Conservation (phyloP, 306 rosid genomes). For the Urtica urens region DNA sequence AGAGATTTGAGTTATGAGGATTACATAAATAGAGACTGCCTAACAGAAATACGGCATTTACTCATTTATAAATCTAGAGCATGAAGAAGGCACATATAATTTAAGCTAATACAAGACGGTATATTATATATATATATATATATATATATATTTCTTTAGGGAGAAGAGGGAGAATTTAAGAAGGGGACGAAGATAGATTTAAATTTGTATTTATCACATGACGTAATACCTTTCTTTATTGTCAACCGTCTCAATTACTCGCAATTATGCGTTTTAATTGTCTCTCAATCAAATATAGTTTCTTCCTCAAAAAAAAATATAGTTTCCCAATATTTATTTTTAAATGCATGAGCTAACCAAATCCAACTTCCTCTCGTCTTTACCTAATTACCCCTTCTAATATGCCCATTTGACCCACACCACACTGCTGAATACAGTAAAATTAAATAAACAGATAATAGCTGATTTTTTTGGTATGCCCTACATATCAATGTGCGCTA, state of each 20-base stretch:
- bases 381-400: conserved; percentile 26
- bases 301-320: conserved; percentile 41
- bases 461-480: background rate
- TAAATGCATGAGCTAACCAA: conserved; percentile 58
- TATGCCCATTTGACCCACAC: conserved; percentile 4
- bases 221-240: conserved; percentile 48
- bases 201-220: conserved; percentile 54
- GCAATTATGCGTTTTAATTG: conserved; percentile 77
- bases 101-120: conserved; percentile 1
- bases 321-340: conserved; percentile 24
- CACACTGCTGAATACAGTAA: too few species aligned
- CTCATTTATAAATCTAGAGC: conserved; percentile 15
- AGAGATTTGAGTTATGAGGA: conserved; percentile 4
- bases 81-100: conserved; percentile 6
- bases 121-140: background rate
- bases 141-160: background rate
- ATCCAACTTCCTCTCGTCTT: conserved; percentile 23
- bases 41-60: conserved; percentile 21
- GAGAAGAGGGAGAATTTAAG: conserved; percentile 9
- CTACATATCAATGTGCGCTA: background rate
- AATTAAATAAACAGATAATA: background rate
- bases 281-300: conserved; percentile 43
- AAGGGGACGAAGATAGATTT: conserved; percentile 19
- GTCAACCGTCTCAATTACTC: conserved; percentile 76
- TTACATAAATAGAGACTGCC: conserved; percentile 14